A percentile compares a stretch with the other conserved stretches of the same genome.
Conservation (phyloP, 2,329 filamentous ascomycete species). For the Magnaporthiopsis rhizophila region DNA sequence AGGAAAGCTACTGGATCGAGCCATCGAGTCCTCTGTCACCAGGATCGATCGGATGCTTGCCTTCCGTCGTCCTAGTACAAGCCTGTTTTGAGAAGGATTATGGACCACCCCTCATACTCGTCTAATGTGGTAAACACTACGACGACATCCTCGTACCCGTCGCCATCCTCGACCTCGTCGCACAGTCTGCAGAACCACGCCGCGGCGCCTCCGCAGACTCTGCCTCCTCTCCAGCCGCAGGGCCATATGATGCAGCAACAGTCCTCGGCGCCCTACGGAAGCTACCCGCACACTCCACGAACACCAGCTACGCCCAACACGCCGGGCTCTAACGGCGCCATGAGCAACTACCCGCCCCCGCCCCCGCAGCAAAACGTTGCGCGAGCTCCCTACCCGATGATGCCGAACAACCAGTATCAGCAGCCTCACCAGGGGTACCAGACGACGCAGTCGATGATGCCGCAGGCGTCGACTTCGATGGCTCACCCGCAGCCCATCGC, state of each 20-base stretch:
- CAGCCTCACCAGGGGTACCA: slow-evolving; percentile 47
- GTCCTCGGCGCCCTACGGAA: slow-evolving; percentile 47
- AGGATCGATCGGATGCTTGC: slow-evolving; percentile 38
- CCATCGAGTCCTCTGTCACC: slow-evolving; percentile 11
- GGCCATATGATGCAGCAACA: slow-evolving; percentile 35
- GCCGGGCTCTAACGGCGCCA: slow-evolving; percentile 44
- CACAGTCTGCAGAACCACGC: slow-evolving; percentile 15
- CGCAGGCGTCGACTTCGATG: slow-evolving; percentile 56
- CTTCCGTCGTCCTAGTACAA: slow-evolving; percentile 38
- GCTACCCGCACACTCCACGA: slow-evolving; percentile 53
- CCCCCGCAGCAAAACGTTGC: slow-evolving; percentile 35
- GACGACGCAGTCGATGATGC: slow-evolving; percentile 53
- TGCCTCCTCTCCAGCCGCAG: slow-evolving; percentile 28
- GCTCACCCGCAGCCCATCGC: slow-evolving; percentile 71
- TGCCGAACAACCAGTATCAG: slow-evolving; percentile 42
- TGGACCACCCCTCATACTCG: slow-evolving; percentile 22
- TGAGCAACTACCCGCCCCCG: slow-evolving; percentile 44
- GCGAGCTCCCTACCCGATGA: slow-evolving; percentile 47
- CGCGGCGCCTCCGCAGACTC: slow-evolving; percentile 18
- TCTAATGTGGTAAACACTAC: slow-evolving; percentile 23
- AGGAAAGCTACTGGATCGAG: slow-evolving; percentile 23
- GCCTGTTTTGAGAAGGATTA: slow-evolving; percentile 16
- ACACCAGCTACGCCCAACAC: slow-evolving; percentile 57
- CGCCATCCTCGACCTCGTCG: slow-evolving; percentile 18
- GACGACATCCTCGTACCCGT: slow-evolving; percentile 21